Evolutionary conservation across 2,329 filamentous ascomycete genomes (phyloP), one percentile per base, ranked within the genome.

Genomic region (Stachybotrys chartarum): DNA sequence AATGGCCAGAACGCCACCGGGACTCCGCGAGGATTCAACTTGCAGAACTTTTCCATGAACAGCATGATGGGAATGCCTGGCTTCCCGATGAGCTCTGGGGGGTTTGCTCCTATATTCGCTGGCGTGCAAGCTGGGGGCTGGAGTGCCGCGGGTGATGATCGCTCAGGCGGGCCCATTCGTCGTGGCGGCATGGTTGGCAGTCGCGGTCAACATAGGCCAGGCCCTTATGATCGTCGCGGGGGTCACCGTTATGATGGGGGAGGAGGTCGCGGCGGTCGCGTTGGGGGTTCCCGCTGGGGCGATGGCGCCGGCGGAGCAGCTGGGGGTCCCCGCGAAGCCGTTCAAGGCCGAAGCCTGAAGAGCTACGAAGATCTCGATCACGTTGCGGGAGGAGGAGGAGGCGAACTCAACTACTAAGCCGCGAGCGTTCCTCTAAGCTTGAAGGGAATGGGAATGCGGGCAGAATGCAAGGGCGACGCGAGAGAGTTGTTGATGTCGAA

Each of bases 291-390:
- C 39, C 78, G 85, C 61, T 89, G 87, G 81, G 87, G 87, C 47
- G 88, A 91, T 60, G 87, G 87, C 30, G 88, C 90, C 51, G 87
- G 88, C 45, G 87, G 83, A 30, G 85, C 87, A 39, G 85, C 88
- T 3, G 87, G 92, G 57, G 92, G 91, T 0, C 93, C 94, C 18
- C 83, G 90, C 18, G 92, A 97, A 72, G 93, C 94, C 11, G 91
- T 96, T 1, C 90, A 95, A 62, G 94, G 94, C 6, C 84, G 94
- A 56, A 96, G 90, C 58, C 75, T 99, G 61, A 96, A 96, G 80
- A 97, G 91, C 70, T 99, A 99, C 68, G 95, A 99, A 71, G 94
- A 99, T 68, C 78, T 99, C 30, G 94, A 99, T 74, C 93, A 95
- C 50, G 87, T 88, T 56, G 85, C 85, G 44, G 84, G 86, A 14